Conservation (phyloP, 345 rosid species). For the Brassica nigra region DNA sequence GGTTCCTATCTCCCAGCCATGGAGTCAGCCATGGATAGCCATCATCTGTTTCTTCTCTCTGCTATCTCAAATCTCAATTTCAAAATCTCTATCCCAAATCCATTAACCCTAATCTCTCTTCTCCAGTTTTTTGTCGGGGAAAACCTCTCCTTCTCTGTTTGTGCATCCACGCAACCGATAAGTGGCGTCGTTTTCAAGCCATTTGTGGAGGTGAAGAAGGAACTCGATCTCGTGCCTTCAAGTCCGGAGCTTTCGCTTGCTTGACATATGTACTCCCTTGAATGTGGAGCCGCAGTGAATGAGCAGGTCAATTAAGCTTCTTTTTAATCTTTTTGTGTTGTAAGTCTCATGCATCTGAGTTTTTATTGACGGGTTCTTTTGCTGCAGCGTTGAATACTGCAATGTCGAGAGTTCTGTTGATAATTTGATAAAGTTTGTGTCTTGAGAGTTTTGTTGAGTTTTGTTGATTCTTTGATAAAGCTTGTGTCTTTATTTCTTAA, state of each 20-base stretch:
- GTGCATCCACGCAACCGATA: constrained; percentile 30
- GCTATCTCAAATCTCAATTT: too few species aligned
- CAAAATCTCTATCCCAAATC: too few species aligned
- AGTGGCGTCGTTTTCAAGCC: constrained; percentile 55
- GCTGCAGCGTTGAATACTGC: constrained; percentile 66
- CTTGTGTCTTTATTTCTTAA: background rate
- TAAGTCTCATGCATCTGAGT: background rate
- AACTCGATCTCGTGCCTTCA: constrained; percentile 57
- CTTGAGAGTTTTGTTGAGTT: constrained; percentile 33
- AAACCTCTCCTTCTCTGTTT: constrained; percentile 30
- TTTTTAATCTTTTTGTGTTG: background rate
- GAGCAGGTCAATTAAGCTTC: constrained; percentile 75
- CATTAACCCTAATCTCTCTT: background rate
- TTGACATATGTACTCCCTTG: constrained; percentile 57
- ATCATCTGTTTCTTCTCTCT: too few species aligned
- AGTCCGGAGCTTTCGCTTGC: constrained; percentile 58
- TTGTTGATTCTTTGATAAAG: background rate
- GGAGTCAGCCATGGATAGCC: too few species aligned
- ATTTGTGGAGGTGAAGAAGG: constrained; percentile 75
- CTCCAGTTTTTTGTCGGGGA: constrained; percentile 16
- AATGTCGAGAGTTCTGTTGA: constrained; percentile 49
- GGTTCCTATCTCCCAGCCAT: too few species aligned
- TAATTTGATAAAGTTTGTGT: background rate
- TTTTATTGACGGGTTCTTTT: constrained; percentile 6
- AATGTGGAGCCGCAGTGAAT: constrained; percentile 67